phyloP scores from a whole-genome alignment of 129 eudicot genomes.

The Calendula officinalis region DNA sequence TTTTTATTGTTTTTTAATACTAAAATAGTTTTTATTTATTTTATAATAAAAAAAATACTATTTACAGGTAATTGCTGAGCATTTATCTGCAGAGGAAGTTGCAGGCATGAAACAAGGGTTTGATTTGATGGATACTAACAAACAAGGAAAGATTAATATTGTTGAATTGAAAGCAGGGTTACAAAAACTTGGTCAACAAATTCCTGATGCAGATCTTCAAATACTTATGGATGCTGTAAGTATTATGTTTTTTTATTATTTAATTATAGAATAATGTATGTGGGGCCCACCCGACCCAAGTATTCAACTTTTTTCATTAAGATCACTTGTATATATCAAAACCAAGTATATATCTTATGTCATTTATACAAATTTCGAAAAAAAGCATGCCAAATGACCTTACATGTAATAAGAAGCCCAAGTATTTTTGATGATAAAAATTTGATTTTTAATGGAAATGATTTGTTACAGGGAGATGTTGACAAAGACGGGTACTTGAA shows the following conservation, averaged over 20 bases:
- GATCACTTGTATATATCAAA: too few species aligned
- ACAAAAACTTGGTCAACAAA: slow-evolving; percentile 73
- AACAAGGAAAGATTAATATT: slow-evolving; percentile 72
- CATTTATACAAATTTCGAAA: too few species aligned
- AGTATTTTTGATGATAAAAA: too few species aligned
- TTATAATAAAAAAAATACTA: background rate
- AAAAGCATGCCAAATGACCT: too few species aligned
- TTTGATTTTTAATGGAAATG: too few species aligned
- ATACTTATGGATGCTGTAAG: slow-evolving; percentile 86
- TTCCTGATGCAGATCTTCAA: slow-evolving; percentile 71
- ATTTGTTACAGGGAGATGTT: slow-evolving; percentile 15
- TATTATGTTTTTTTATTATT: background rate
- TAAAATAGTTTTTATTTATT: background rate
- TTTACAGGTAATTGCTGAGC: slow-evolving; percentile 81
- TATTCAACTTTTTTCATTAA: too few species aligned
- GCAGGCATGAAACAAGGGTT: slow-evolving; percentile 82
- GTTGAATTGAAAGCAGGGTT: slow-evolving; percentile 76
- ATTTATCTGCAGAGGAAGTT: slow-evolving; percentile 81
- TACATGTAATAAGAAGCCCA: too few species aligned
- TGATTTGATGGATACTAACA: slow-evolving; percentile 64
- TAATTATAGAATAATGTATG: too few species aligned
- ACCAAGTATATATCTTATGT: too few species aligned
- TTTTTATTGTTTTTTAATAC: background rate
- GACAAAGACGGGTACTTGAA: slow-evolving; percentile 16
- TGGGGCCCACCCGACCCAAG: too few species aligned